Evolutionary conservation across 164 flowering plant genomes (phyloP).

Genomic region (Houttuynia cordata): DNA sequence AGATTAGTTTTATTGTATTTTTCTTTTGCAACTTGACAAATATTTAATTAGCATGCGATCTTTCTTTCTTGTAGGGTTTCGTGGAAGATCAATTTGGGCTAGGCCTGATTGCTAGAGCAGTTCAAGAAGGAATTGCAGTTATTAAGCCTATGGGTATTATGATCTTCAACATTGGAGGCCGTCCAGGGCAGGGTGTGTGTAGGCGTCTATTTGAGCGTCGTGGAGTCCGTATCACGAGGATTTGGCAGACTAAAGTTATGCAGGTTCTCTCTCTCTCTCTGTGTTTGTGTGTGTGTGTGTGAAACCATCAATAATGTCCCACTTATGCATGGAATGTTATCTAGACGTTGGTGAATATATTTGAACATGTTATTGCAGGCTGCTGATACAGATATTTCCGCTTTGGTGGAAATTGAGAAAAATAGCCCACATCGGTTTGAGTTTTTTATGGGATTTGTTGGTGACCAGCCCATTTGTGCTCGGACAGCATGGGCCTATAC

Average conservation of each 20-base stretch:
- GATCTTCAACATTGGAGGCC: slow-evolving; percentile 98
- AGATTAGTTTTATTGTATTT: no score
- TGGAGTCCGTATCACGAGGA: slow-evolving; percentile 66
- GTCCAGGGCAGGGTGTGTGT: slow-evolving; percentile 97
- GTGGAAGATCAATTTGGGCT: slow-evolving; percentile 98
- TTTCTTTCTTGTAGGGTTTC: slow-evolving; percentile 53
- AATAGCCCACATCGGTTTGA: slow-evolving; percentile 92
- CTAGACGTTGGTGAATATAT: background rate
- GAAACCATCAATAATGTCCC: background rate
- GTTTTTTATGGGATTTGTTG: slow-evolving; percentile 93
- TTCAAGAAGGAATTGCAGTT: slow-evolving; percentile 92
- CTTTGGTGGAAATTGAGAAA: slow-evolving; percentile 94
- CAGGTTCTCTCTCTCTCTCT: slow-evolving; percentile 34
- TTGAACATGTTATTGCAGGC: slow-evolving; percentile 49
- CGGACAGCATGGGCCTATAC: slow-evolving; percentile 99
- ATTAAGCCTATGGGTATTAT: slow-evolving; percentile 87
- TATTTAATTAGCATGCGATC: background rate
- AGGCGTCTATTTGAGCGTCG: slow-evolving; percentile 92
- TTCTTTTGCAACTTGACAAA: no score
- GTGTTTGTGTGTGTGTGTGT: background rate
- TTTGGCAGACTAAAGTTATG: slow-evolving; percentile 94
- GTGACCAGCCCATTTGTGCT: slow-evolving; percentile 94
- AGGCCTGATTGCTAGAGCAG: slow-evolving; percentile 94
- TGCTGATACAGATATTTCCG: slow-evolving; percentile 91
- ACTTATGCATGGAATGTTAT: background rate